These are phyloP conservation scores for Crithidia sp. DNA, from an alignment of 208 protist genomes.

Conservation along the genomic window DNA sequence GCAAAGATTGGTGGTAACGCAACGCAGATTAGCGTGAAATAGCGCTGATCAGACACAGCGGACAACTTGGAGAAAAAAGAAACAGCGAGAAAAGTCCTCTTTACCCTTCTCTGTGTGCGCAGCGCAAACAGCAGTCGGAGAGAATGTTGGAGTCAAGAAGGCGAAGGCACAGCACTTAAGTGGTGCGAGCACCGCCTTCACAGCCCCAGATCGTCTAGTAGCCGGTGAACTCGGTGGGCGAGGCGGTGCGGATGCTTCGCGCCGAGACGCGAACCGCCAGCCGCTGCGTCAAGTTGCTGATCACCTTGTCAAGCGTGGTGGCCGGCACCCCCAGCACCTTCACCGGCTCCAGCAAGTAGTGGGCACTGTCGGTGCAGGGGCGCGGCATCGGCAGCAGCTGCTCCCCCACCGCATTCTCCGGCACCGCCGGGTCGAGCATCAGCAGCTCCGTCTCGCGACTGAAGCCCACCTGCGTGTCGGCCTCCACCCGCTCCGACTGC, in stretches of 20 bases:
- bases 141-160: too few relatives aligned
- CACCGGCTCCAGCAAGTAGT: slow-evolving; percentile 57
- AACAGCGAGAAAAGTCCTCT: too few relatives aligned
- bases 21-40: too few relatives aligned
- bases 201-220: slow-evolving; percentile 5
- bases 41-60: too few relatives aligned
- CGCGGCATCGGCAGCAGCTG: slow-evolving; percentile 61
- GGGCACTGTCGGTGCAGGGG: slow-evolving; percentile 42
- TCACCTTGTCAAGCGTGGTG: slow-evolving; percentile 19
- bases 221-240: slow-evolving; percentile 17
- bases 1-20: too few relatives aligned
- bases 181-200: too few relatives aligned
- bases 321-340: slow-evolving; percentile 15
- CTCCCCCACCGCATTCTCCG: slow-evolving; percentile 31
- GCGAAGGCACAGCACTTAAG: too few relatives aligned
- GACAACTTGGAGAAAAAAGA: too few relatives aligned
- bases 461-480: slow-evolving; percentile 65
- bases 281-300: slow-evolving; percentile 12
- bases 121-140: too few relatives aligned
- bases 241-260: neutral
- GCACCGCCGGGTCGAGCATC: slow-evolving; percentile 61
- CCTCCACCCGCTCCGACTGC: slow-evolving; percentile 70
- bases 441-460: slow-evolving; percentile 70
- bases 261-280: slow-evolving; percentile 10
- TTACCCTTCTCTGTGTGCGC: too few relatives aligned